Evolutionary conservation across 2,329 filamentous ascomycete genomes (phyloP), one percentile per base, ranked within the genome.

Genomic region (Penicillium vulpinum): DNA sequence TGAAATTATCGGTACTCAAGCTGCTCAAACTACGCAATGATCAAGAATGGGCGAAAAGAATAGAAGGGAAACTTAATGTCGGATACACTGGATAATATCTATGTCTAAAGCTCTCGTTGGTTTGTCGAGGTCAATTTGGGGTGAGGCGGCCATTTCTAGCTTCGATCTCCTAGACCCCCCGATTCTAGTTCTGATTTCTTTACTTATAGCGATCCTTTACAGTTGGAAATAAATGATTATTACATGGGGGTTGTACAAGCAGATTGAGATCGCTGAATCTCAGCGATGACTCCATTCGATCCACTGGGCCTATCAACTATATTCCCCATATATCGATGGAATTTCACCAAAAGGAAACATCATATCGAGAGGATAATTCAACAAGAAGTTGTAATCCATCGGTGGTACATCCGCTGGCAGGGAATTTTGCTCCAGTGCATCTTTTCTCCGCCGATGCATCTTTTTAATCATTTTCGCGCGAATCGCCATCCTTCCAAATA

Each of bases 321-420:
- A 21, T 28, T 50, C 11, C n/a, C 24, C 29, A 36, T 35, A 41
- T 2, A 54, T 33, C 18, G 51, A n/a, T 16, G 44, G 44, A 2
- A 35, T n/a, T 24, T 63, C 55, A 18, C 52, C 50, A 39, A 54
- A 59, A 15, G 58, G 54, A 29, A 61, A 63, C 16, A 57, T 47
- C 3, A 51, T n/a, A 51, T 59, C 54, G 10, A 62, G 36, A 15
- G 60, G 60, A 26, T 53, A 38, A 24, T 57, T 56, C 28, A 54
- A 48, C 43, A 64, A 43, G 29, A 59, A 56, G 16, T 53, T 51
- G 18, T 56, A 56, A 35, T 59, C 52, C 8, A 47, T 26, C 15
- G 35, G 43, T n/a, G 35, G 38, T n/a, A 36, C 35, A 18, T 24
- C 31, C 2, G 35, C 44, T 15, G 54, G 26, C 2, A 18, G 18